Evolutionary conservation across 768 basidiomycete genomes (phyloP).

Genomic region (Russula foetens): DNA sequence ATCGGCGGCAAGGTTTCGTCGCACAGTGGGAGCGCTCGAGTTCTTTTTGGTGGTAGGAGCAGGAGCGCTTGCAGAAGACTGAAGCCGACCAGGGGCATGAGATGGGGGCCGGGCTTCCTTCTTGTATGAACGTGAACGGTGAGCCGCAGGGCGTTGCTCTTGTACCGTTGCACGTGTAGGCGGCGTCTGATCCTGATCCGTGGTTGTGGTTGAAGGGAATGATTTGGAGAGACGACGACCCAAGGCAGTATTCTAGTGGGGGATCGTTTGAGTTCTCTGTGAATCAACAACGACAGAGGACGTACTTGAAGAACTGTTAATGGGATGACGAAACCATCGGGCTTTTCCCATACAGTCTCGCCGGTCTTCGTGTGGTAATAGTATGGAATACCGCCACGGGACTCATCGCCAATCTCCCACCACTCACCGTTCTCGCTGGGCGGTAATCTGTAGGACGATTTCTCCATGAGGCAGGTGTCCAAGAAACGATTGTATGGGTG

Average conservation of each 20-base stretch:
- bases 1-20: conserved; percentile 16
- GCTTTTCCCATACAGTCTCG: conserved; percentile 91
- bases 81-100: conserved; percentile 5
- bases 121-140: conserved; percentile 8
- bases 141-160: not conserved
- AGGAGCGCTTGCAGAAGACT: conserved; percentile 5
- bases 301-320: conserved; percentile 78
- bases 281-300: not conserved
- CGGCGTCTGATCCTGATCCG: conserved; percentile 19
- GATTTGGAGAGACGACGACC: conserved; percentile 54
- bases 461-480: conserved; percentile 7
- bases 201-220: conserved; percentile 21
- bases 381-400: conserved; percentile 76
- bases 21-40: conserved; percentile 6
- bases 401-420: conserved; percentile 91
- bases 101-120: not conserved
- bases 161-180: not conserved
- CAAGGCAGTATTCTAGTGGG: conserved; percentile 55
- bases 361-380: conserved; percentile 92
- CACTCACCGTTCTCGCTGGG: conserved; percentile 83
- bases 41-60: not conserved
- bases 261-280: conserved; percentile 11
- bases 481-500: conserved; percentile 19
- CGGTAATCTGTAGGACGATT: conserved; percentile 49
- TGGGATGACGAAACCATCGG: conserved; percentile 84